phyloP scores from a whole-genome alignment of 2,329 filamentous ascomycete species.

The Harringtonia lauricola region DNA sequence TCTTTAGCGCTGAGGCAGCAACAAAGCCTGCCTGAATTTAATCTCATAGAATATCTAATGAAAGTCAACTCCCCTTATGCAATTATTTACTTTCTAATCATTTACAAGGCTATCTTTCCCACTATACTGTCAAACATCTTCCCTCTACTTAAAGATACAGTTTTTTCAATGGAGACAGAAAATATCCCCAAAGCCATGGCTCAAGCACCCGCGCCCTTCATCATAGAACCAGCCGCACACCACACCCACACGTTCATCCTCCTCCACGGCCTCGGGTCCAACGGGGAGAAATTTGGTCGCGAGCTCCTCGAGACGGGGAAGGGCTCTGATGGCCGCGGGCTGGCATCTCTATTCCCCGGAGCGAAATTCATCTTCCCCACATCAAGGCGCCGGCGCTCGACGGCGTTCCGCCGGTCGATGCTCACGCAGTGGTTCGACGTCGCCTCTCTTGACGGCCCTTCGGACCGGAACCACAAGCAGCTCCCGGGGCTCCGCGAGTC shows the following conservation, averaged over 20 bases:
- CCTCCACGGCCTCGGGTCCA: constrained; percentile 20
- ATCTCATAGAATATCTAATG: too few species aligned
- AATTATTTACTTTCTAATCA: too few species aligned
- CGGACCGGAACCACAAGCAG: constrained; percentile 29
- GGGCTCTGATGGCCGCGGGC: constrained; percentile 13
- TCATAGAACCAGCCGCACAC: constrained; percentile 12
- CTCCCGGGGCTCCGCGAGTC: constrained; percentile 32
- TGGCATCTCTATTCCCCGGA: constrained; percentile 23
- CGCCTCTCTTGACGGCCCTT: constrained; percentile 26
- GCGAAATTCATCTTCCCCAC: constrained; percentile 42
- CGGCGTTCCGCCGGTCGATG: constrained; percentile 26
- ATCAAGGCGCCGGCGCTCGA: constrained; percentile 30
- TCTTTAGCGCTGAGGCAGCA: too few species aligned
- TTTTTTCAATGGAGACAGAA: too few species aligned
- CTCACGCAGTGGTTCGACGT: constrained; percentile 43
- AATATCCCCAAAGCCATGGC: not conserved
- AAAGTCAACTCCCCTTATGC: too few species aligned
- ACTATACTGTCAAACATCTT: too few species aligned
- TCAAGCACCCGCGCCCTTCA: constrained; percentile 4
- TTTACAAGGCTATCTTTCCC: too few species aligned
- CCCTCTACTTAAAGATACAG: too few species aligned
- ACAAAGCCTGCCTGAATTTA: too few species aligned
- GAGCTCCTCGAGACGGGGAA: constrained; percentile 20
- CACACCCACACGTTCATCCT: constrained; percentile 19
- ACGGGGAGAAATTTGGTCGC: constrained; percentile 20